Conservation (phyloP, 148 eudicot species). For the Limonium bicolor region DNA sequence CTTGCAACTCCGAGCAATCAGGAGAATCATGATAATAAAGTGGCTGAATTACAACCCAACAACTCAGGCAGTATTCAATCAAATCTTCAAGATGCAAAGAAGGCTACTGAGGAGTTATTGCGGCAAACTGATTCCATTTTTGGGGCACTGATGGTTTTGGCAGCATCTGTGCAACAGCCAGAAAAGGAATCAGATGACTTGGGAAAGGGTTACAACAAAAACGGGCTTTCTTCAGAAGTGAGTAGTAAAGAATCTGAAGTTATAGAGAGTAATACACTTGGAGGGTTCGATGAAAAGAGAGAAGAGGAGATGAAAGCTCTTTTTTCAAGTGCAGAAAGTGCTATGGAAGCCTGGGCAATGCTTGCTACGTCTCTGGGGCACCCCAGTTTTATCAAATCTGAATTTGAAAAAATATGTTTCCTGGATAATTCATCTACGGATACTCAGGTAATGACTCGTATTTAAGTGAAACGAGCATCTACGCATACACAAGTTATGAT, state of each 20-base stretch:
- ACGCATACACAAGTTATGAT: background rate
- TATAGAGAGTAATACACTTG: constrained; percentile 11
- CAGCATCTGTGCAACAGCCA: constrained; percentile 52
- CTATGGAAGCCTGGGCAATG: constrained; percentile 99
- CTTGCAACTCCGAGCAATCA: constrained; percentile 55
- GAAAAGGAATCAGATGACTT: constrained; percentile 35
- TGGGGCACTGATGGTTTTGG: constrained; percentile 76
- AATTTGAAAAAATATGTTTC: constrained; percentile 89
- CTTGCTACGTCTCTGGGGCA: constrained; percentile 84
- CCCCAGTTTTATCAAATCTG: constrained; percentile 84
- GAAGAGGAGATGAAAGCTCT: constrained; percentile 84
- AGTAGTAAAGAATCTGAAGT: constrained; percentile 15
- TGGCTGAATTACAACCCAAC: constrained; percentile 12
- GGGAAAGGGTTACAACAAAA: constrained; percentile 24
- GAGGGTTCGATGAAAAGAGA: constrained; percentile 40
- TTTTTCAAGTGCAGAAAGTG: constrained; percentile 91
- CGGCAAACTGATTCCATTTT: constrained; percentile 83
- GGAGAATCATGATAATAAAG: constrained; percentile 30
- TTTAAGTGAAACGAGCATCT: background rate
- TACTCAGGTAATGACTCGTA: constrained; percentile 47
- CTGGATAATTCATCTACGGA: constrained; percentile 84
- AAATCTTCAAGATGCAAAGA: constrained; percentile 68
- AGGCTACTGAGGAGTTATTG: constrained; percentile 70
- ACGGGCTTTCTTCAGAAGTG: constrained; percentile 18
- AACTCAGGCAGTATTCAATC: constrained; percentile 22